Evolutionary conservation across 768 basidiomycete genomes (phyloP), one percentile per base, ranked within the genome.

Genomic region (Pulveroboletus sp.): DNA sequence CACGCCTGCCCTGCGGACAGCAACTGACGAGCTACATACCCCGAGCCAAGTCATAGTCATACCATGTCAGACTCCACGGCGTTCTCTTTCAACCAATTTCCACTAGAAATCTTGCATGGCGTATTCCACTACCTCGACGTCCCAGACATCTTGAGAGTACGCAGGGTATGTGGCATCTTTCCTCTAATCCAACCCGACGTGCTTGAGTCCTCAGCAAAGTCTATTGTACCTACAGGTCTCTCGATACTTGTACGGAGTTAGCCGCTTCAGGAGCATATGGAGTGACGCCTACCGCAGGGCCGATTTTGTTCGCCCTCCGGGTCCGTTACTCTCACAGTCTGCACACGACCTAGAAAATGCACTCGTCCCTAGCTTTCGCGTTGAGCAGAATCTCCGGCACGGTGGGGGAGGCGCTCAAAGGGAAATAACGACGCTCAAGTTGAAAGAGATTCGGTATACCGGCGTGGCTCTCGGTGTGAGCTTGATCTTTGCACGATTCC

Each of bases 401-500:
- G n/a, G 15, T 2, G 27, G 9, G 2, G 24, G 30, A 11, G 5
- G 8, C 11, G 2, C 28, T 15, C 36, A 35, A 37, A 10, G 9
- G 27, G 37, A 40, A n/a, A 49, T 2, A 17, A 11, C 27, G 14
- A 37, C 26, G 3, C 14, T 6, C 24, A 50, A 26, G 17, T 6
- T 45, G 18, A 42, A 39, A 28, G 42, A 51, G 45, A 54, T 61
- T 17, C 51, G 26, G 11, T 52, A 50, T 17, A 56, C 46, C 0
- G 51, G 42, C 26, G 1, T n/a, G 14, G 44, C n/a, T 1, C 28
- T 45, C 9, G 0, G 28, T 8, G 54, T 39, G 1, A 46, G 39
- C 24, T 33, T 63, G 33, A 38, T 63, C 35, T 50, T 57, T 47
- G 57, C 57, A 7, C 52, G 43, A 14, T 63, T 52, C 37, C 24